Conservation (phyloP, 2,329 filamentous ascomycete genomes). For the Colletotrichum spaethianum region DNA sequence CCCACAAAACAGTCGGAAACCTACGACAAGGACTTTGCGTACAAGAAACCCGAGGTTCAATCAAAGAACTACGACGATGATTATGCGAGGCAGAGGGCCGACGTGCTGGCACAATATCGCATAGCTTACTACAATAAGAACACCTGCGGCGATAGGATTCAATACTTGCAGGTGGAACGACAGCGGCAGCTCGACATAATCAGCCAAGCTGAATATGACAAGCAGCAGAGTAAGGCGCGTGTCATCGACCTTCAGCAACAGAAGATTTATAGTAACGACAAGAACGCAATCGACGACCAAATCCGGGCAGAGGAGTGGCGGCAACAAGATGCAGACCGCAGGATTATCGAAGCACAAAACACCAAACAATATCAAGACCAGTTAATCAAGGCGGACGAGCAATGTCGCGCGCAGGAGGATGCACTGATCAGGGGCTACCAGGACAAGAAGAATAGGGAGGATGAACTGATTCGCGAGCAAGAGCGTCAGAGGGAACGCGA, state of each 20-base stretch:
- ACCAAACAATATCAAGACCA: background rate
- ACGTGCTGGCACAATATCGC: background rate
- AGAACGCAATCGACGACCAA: background rate
- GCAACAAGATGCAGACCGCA: background rate
- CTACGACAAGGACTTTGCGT: background rate
- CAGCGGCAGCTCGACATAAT: slow-evolving; percentile 1
- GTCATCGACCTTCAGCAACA: background rate
- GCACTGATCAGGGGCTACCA: background rate
- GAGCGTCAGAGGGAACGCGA: background rate
- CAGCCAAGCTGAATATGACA: slow-evolving; percentile 1
- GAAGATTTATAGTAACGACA: background rate
- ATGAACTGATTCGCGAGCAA: background rate
- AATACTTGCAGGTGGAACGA: background rate
- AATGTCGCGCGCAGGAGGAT: background rate
- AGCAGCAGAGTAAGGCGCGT: background rate
- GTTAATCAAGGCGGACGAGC: slow-evolving; percentile 6
- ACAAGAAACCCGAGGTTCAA: background rate
- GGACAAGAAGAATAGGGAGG: background rate
- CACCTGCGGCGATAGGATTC: background rate
- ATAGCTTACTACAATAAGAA: background rate
- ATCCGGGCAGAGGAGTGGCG: slow-evolving; percentile 10
- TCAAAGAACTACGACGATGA: background rate
- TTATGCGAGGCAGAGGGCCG: background rate
- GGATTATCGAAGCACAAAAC: background rate
- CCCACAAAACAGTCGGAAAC: too few relatives aligned